Conservation (phyloP, 208 protist genomes). For the Leishmania mexicana region DNA sequence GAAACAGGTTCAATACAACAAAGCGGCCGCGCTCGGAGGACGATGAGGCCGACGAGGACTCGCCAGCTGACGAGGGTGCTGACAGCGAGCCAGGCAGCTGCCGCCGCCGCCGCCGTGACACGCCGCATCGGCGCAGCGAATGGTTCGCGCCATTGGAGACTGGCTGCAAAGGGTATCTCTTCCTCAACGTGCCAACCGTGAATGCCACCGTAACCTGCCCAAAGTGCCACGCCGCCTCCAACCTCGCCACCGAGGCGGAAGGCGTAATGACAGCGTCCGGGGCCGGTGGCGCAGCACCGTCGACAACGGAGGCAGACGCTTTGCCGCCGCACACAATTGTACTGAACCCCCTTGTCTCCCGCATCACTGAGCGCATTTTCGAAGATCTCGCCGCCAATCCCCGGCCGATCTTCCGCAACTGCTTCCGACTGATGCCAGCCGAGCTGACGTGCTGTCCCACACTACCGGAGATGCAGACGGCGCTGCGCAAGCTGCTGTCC, state of each 20-base stretch:
- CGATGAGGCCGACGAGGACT: conserved; percentile 8
- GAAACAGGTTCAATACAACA: conserved; percentile 26
- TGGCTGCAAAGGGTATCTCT: conserved; percentile 68
- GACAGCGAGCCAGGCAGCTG: conserved; percentile 2
- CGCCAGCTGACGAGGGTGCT: conserved; percentile 16
- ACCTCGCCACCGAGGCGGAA: not conserved
- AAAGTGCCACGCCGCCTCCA: conserved; percentile 27
- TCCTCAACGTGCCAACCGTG: conserved; percentile 54
- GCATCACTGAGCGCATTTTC: conserved; percentile 78
- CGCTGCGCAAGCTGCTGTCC: conserved; percentile 46
- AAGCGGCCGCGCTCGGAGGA: conserved; percentile 16
- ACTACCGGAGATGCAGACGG: conserved; percentile 67
- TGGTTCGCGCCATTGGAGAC: conserved; percentile 67
- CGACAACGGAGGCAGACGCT: not conserved
- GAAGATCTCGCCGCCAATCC: conserved; percentile 54
- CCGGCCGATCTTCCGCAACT: conserved; percentile 69
- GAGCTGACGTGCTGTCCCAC: conserved; percentile 89
- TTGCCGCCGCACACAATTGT: conserved; percentile 62
- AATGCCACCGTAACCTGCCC: conserved; percentile 32
- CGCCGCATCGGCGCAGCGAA: conserved; percentile 27
- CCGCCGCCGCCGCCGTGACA: not conserved
- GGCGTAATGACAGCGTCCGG: not conserved
- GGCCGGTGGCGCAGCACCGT: not conserved
- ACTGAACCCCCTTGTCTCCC: conserved; percentile 76
- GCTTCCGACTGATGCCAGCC: conserved; percentile 78